Conservation (phyloP, 768 basidiomycete species). For the Termitomyces heimii region DNA sequence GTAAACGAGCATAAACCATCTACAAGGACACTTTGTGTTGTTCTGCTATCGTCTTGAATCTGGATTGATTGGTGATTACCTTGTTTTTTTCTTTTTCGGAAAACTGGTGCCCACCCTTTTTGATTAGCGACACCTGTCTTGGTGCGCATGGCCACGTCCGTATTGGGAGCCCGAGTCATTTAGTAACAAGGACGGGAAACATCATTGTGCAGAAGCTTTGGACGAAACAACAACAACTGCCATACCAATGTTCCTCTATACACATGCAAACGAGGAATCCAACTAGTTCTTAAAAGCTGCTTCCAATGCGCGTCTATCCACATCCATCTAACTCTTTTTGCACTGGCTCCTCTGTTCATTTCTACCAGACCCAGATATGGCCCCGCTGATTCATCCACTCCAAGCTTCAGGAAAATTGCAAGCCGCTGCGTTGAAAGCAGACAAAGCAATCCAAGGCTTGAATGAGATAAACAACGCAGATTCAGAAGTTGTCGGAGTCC, state of each 20-base stretch:
- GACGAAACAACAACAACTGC: neutral
- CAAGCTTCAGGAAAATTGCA: neutral
- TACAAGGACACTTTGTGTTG: neutral
- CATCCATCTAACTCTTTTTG: neutral
- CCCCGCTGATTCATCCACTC: neutral
- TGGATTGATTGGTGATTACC: neutral
- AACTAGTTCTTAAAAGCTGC: neutral
- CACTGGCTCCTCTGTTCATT: neutral
- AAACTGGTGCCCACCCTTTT: neutral
- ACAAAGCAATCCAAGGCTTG: neutral
- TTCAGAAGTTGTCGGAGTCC: neutral
- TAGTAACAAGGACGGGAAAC: neutral
- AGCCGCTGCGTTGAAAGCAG: neutral
- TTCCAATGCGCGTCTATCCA: neutral
- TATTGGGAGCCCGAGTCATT: neutral
- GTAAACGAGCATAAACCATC: neutral
- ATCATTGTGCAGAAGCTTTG: neutral
- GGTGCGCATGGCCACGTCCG: neutral
- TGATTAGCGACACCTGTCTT: neutral
- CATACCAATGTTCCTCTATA: neutral
- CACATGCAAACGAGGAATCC: neutral
- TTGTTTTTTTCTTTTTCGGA: neutral
- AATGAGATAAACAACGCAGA: neutral
- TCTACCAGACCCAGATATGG: neutral
- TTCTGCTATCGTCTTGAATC: neutral